A percentile compares a stretch with the other conserved stretches of the same genome.
These are phyloP conservation scores for Ceratocystis cubensis DNA, from an alignment of 2,329 filamentous ascomycete species.

Conservation along the genomic window DNA sequence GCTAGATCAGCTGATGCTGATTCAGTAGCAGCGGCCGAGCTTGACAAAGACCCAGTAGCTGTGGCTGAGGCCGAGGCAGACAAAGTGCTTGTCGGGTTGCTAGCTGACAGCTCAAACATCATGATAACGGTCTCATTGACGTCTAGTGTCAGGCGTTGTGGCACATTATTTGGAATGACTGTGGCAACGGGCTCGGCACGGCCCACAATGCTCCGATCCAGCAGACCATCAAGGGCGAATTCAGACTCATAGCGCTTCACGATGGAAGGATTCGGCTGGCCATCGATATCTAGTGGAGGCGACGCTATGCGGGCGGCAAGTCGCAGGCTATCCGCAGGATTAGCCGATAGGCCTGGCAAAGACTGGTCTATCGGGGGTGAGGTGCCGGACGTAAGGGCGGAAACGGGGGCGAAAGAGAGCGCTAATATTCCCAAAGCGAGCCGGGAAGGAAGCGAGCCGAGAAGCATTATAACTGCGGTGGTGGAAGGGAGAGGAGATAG, in stretches of 20 bases:
- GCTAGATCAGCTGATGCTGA: not conserved
- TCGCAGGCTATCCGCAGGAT: not conserved
- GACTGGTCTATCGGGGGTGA: not conserved
- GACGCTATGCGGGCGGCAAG: conserved; percentile 5
- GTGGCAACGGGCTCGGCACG: conserved; percentile 42
- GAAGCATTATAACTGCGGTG: not conserved
- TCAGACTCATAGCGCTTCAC: conserved; percentile 35
- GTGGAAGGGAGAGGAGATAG: not conserved
- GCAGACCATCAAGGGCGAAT: conserved; percentile 43
- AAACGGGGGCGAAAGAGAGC: not conserved
- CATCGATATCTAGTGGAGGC: not conserved
- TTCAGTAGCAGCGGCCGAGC: not conserved
- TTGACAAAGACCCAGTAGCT: not conserved
- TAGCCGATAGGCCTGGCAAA: not conserved
- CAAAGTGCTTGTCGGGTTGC: not conserved
- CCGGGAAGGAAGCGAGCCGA: conserved; percentile 2
- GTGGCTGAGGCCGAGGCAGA: conserved; percentile 2
- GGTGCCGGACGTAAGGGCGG: not conserved
- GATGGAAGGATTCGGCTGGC: not conserved
- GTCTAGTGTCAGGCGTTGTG: conserved; percentile 44
- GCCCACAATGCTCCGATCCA: conserved; percentile 52
- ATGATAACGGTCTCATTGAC: conserved; percentile 46
- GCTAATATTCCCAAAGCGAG: not conserved
- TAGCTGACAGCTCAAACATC: conserved; percentile 26
- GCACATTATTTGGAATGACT: conserved; percentile 51